Conservation (phyloP, 108 stramenopile genomes). For the Skeletonema menzelii region DNA sequence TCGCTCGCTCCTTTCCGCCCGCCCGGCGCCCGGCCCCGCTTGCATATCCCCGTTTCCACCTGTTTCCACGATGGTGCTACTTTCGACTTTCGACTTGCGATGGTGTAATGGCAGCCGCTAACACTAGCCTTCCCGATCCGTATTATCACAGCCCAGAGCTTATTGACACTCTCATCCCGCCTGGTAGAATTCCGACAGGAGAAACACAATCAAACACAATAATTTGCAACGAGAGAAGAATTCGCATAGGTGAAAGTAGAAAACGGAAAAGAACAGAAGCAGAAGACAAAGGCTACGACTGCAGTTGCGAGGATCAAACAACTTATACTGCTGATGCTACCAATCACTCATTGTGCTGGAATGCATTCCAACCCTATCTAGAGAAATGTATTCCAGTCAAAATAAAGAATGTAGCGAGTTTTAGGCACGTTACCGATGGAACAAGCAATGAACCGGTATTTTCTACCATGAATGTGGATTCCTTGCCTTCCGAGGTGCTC, state of each 20-base stretch:
- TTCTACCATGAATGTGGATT: neutral
- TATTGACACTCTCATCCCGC: neutral
- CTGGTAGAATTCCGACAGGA: neutral
- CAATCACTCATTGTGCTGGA: slow-evolving; percentile 1
- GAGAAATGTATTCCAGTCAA: slow-evolving; percentile 32
- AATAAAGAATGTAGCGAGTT: slow-evolving; percentile 12
- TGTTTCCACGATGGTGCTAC: no score
- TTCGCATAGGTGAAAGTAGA: neutral
- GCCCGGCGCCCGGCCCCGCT: no score
- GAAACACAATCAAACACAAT: no score
- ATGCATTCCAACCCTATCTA: slow-evolving; percentile 31
- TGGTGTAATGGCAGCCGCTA: neutral
- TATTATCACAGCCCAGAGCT: neutral
- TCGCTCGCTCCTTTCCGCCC: no score
- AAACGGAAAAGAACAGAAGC: neutral
- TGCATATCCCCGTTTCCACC: no score
- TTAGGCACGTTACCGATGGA: slow-evolving; percentile 6
- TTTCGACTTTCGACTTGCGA: no score
- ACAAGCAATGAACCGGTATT: neutral
- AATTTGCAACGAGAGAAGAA: neutral
- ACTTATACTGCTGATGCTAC: neutral
- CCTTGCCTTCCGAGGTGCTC: slow-evolving; percentile 24
- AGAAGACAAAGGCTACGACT: no score
- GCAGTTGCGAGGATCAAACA: no score
- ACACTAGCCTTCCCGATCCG: neutral